These are phyloP conservation scores for Platanus orientalis DNA, from an alignment of 164 flowering plant genomes.

Conservation along the genomic window DNA sequence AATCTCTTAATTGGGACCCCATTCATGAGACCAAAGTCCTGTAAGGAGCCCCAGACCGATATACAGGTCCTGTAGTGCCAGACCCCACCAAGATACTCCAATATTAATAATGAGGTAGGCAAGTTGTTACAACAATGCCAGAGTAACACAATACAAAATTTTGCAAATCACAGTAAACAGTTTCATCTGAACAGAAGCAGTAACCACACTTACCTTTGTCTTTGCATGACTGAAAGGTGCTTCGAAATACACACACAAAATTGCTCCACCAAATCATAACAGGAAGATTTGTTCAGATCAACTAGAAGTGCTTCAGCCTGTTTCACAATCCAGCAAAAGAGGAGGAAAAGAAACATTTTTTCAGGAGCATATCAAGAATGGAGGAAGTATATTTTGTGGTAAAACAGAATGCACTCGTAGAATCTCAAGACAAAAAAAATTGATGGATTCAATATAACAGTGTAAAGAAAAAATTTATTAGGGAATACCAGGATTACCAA, in stretches of 20 bases:
- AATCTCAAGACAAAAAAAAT: not conserved
- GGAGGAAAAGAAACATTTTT: not conserved
- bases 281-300: constrained; percentile 27
- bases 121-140: no score
- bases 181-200: not conserved
- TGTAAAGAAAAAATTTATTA: not conserved
- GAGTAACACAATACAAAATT: no score
- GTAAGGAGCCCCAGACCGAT: no score
- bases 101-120: not conserved
- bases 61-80: no score
- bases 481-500: not conserved
- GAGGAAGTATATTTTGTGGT: not conserved
- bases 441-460: not conserved
- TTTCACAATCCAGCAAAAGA: constrained; percentile 10
- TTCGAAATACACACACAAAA: constrained; percentile 21
- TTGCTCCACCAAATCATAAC: constrained; percentile 34
- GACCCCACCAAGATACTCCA: no score
- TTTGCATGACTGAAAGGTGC: constrained; percentile 30
- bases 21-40: no score
- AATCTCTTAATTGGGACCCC: no score
- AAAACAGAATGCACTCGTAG: not conserved
- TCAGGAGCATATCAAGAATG: not conserved
- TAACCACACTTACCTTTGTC: constrained; percentile 41
- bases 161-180: not conserved
- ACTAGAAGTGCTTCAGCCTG: constrained; percentile 54